Evolutionary conservation across 495 filamentous ascomycete species (phyloP), one percentile per base, ranked within the genome.

Genomic region (Penicillium diatomitis): DNA sequence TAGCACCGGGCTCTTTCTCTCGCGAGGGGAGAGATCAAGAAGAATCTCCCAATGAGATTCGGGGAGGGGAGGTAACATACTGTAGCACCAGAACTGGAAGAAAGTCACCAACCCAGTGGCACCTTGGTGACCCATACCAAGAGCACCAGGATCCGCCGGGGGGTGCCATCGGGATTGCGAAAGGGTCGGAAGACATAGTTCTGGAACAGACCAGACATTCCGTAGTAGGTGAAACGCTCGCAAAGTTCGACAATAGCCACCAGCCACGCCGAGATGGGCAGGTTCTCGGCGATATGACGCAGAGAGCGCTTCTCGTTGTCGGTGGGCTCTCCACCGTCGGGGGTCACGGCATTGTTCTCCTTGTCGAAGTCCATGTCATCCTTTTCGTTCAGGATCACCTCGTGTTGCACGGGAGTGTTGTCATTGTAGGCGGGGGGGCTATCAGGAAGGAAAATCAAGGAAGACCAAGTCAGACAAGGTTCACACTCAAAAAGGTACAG

Each of bases 141-240:
- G 68, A 3, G 78, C 79, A 60, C 79, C 81, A 31, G n/a, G 40
- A 43, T 69, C 69, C 35, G 73, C 73, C 44, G 20, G 20, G 71
- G 50, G 30, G 68, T 67, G 28, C 72, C 70, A 46, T 75, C 67
- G 8, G 20, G 20, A 20, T 20, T 20, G 20, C 20, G 20, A 20
- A 70, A 59, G 31, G 70, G 63, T 48, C 72, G 76, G 43, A 72
- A 60, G 52, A 83, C 69, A 51, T 84, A 84, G 64, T 82, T 82
- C 61, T 82, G 71, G 65, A 72, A 74, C 54, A 72, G 32, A 48
- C 69, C 69, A 29, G 62, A 66, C 63, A 81, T 71, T 45, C 82
- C 81, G 62, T 84, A 84, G 72, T 81, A 86, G 51, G 79, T 75
- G 60, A 85, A 85, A 49, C 83, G 77, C 67, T 86, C 83, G 57